Evolutionary conservation across 2,329 filamentous ascomycete genomes (phyloP).

Genomic region (Pestalotiopsis sp.): DNA sequence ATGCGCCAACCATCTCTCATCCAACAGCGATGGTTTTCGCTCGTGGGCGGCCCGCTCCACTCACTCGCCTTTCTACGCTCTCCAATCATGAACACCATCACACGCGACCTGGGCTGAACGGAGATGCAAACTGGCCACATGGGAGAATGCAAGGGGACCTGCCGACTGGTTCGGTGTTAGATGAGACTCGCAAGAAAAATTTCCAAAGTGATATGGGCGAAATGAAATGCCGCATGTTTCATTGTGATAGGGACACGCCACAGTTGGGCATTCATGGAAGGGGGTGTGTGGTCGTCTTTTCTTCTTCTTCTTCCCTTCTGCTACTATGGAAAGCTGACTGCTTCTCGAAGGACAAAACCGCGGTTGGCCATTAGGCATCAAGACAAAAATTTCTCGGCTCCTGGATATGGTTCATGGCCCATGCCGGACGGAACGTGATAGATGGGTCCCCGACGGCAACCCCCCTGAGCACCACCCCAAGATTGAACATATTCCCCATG

Average conservation of each 20-base stretch:
- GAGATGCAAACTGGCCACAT: background rate
- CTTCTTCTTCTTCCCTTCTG: background rate
- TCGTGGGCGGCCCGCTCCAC: background rate
- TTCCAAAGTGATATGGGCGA: background rate
- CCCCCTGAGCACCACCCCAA: background rate
- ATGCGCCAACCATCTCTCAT: background rate
- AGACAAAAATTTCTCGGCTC: constrained; percentile 4
- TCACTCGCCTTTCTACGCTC: background rate
- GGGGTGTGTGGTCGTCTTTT: background rate
- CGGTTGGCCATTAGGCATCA: background rate
- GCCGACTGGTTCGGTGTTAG: background rate
- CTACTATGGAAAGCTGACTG: no score
- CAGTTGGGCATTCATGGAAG: constrained; percentile 3
- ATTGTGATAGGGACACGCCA: background rate
- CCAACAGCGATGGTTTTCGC: background rate
- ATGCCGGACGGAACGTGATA: background rate
- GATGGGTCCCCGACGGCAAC: background rate
- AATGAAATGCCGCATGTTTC: constrained; percentile 1
- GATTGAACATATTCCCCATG: background rate
- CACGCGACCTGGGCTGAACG: background rate
- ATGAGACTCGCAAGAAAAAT: background rate
- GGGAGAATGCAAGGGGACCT: background rate
- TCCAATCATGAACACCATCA: background rate
- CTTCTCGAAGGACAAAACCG: background rate
- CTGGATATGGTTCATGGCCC: background rate